A percentile compares a stretch with the other conserved stretches of the same genome.
Evolutionary conservation across 1,284 basidiomycete species (phyloP).

Genomic region (Wallemia ichthyophaga): DNA sequence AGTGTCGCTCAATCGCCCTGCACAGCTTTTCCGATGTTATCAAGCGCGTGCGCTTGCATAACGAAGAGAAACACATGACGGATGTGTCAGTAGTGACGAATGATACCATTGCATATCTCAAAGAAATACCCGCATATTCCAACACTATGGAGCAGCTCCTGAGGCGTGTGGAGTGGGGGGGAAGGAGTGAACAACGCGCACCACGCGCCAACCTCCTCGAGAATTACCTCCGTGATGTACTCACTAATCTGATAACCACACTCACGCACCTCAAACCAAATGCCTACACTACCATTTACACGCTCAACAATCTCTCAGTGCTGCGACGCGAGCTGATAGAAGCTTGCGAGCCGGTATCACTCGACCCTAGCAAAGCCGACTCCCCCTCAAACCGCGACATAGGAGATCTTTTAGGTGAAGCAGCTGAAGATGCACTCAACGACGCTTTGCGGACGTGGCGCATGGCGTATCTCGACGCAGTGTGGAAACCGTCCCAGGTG

Average conservation of each 20-base stretch:
- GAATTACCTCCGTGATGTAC: constrained; percentile 7
- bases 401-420: constrained; percentile 5
- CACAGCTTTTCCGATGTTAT: neutral
- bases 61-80: neutral
- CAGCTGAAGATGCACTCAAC: constrained; percentile 9
- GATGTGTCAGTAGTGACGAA: neutral
- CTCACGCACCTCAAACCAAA: constrained; percentile 7
- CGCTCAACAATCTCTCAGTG: constrained; percentile 12
- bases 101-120: neutral
- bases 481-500: constrained; percentile 10
- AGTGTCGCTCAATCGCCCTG: neutral
- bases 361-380: constrained; percentile 4
- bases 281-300: constrained; percentile 10
- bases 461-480: constrained; percentile 10
- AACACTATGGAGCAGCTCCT: constrained; percentile 5
- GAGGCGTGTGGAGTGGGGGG: constrained; percentile 10
- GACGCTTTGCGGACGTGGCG: constrained; percentile 9
- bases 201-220: constrained; percentile 6
- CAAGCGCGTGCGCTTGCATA: neutral
- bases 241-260: constrained; percentile 9
- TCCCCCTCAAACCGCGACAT: constrained; percentile 6
- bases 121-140: neutral
- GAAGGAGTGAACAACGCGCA: constrained; percentile 11
- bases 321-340: constrained; percentile 1
- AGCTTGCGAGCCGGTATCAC: constrained; percentile 7